Conservation (phyloP, 1,284 basidiomycete genomes). For the Pseudomicrostroma phylloplanum region DNA sequence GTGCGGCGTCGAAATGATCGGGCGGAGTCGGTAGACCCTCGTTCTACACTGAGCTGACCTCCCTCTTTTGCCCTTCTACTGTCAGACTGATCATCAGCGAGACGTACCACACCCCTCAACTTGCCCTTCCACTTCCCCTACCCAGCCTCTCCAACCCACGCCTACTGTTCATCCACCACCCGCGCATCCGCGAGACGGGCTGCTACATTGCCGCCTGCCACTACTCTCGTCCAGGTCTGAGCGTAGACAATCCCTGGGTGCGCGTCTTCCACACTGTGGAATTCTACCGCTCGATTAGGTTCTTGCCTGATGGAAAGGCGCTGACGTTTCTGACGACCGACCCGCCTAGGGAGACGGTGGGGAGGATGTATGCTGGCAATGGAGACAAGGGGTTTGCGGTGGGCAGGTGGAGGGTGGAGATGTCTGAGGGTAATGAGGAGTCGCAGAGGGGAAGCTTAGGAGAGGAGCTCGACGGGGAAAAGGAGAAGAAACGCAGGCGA, state of each 20-base stretch:
- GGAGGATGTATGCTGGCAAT: conserved; percentile 66
- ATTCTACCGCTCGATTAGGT: conserved; percentile 75
- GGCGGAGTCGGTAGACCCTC: not conserved
- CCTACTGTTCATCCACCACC: conserved; percentile 41
- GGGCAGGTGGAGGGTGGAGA: conserved; percentile 52
- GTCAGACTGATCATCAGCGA: conserved; percentile 25
- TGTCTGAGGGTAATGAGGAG: not conserved
- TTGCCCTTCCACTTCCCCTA: conserved; percentile 15
- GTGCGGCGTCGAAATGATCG: not conserved
- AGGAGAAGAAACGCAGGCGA: conserved; percentile 7
- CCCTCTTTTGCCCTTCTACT: not conserved
- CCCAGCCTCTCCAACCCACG: conserved; percentile 36
- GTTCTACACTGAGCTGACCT: not conserved
- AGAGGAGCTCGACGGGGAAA: conserved; percentile 3
- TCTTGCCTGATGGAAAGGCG: conserved; percentile 78
- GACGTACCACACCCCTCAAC: conserved; percentile 36
- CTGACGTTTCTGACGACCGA: conserved; percentile 81
- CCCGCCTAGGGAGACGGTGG: conserved; percentile 68
- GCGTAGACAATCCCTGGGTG: conserved; percentile 44
- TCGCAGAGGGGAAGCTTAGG: not conserved
- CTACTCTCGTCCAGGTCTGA: conserved; percentile 41
- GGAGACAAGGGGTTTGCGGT: conserved; percentile 64
- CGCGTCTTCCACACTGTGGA: conserved; percentile 46
- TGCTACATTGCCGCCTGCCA: conserved; percentile 46
- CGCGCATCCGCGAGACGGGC: conserved; percentile 44